Conservation (phyloP, 306 rosid genomes). For the Betula pendula region DNA sequence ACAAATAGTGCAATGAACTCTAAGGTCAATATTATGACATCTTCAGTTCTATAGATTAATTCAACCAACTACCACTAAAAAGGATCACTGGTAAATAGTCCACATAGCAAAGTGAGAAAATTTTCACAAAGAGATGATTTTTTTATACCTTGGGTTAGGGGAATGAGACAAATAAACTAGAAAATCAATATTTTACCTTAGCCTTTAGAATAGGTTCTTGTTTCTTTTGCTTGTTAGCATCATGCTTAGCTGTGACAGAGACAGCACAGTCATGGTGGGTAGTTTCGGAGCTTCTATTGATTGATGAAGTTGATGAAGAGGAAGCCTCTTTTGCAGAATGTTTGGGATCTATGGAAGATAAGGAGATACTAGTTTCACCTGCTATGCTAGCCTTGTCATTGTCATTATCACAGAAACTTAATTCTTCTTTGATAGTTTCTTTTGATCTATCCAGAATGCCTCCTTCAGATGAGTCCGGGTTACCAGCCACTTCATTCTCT, state of each 20-base stretch:
- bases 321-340: background rate
- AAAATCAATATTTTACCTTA: constrained; percentile 22
- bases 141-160: background rate
- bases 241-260: constrained; percentile 10
- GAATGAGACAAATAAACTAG: background rate
- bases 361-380: background rate
- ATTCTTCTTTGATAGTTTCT: background rate
- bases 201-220: background rate
- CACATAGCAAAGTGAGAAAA: background rate
- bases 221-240: constrained; percentile 17
- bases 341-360: constrained; percentile 1
- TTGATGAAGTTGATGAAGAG: background rate
- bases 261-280: constrained; percentile 14
- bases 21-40: background rate
- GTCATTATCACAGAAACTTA: background rate
- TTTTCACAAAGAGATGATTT: background rate
- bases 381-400: background rate
- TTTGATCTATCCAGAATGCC: constrained; percentile 3
- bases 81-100: background rate
- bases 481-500: constrained; percentile 1
- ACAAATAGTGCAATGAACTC: background rate
- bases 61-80: background rate
- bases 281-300: constrained; percentile 4
- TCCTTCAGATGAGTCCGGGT: background rate
- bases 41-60: background rate